A percentile compares a stretch with the other conserved stretches of the same genome.
These are phyloP conservation scores for Quercus variabilis DNA, from an alignment of 306 rosid species.

Conservation along the genomic window DNA sequence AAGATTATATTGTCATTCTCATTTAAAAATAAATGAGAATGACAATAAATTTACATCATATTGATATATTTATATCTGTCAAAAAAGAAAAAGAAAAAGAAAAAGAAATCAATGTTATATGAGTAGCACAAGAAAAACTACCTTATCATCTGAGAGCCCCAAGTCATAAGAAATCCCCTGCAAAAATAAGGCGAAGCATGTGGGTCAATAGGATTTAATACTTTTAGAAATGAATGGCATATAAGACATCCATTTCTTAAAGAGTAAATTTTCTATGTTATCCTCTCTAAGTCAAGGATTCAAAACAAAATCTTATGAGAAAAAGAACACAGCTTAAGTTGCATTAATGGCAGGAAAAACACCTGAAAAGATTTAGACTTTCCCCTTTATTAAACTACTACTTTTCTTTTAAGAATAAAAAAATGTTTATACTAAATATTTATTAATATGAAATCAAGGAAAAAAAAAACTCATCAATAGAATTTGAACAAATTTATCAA, in stretches of 20 bases:
- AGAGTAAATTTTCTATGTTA: not conserved
- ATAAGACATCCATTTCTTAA: not conserved
- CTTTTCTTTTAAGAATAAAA: not conserved
- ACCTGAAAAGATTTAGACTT: not conserved
- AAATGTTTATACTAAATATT: not conserved
- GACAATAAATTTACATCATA: not conserved
- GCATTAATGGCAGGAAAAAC: not conserved
- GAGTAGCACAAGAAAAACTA: not conserved
- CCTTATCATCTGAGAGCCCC: constrained; percentile 44
- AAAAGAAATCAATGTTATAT: no score
- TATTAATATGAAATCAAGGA: not conserved
- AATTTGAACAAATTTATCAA: not conserved
- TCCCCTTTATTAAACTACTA: not conserved
- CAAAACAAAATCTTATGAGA: not conserved
- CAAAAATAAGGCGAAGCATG: not conserved
- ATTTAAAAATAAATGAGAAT: not conserved
- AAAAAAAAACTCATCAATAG: not conserved
- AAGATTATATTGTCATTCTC: no score
- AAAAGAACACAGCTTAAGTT: not conserved
- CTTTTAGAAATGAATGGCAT: not conserved
- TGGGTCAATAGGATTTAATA: not conserved
- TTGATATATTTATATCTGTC: not conserved
- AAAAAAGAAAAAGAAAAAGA: not conserved
- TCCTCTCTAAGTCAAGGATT: not conserved
- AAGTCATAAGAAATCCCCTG: constrained; percentile 50